Evolutionary conservation across 2,329 filamentous ascomycete genomes (phyloP), one percentile per base, ranked within the genome.

Genomic region (Alternaria sp.): DNA sequence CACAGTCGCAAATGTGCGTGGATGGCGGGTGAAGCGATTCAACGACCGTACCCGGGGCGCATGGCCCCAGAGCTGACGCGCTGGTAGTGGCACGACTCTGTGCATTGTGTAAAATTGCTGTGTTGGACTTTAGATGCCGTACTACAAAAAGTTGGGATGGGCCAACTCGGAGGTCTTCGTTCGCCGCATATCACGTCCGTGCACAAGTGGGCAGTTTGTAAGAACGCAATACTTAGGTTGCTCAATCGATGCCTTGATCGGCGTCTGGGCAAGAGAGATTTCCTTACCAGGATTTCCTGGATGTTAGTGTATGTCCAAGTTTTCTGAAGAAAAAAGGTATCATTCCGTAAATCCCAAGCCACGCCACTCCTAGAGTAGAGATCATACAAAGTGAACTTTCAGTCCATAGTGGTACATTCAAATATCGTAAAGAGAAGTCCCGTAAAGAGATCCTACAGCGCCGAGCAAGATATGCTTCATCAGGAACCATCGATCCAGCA

Each of bases 21-120:
- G 70, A 22, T 70, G 57, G 30, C 74, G 74, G 58, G 70, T 64
- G 75, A 77, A 51, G 22, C 73, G 74, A 56, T 70, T 64, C 72
- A 76, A 43, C 16, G 80, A 81, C 71, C 81, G 76, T 32, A 82
- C 79, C 54, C 81, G 81, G 46, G 82, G 81, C 61, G 80, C 80
- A 74, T 83, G 81, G 61, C 79, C 79, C 82, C 81, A 83, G 73
- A 82, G 80, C 75, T 78, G 73, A 32, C 71, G 75, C 54, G 75
- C 73, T 66, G 72, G 70, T 62, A 70, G 63, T 43, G 72, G 69
- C 38, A 72, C 61, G 32, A 69, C 43, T 61, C 68, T 56, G 48
- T 72, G 64, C 73, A 75, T 75, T 30, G 54, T 62, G 54, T 48
- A n/a, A 38, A 32, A 41, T 43, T 36, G 59, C 44, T 52, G 53